Evolutionary conservation across 2,329 filamentous ascomycete genomes (phyloP).

Genomic region (Neonectria sp.): DNA sequence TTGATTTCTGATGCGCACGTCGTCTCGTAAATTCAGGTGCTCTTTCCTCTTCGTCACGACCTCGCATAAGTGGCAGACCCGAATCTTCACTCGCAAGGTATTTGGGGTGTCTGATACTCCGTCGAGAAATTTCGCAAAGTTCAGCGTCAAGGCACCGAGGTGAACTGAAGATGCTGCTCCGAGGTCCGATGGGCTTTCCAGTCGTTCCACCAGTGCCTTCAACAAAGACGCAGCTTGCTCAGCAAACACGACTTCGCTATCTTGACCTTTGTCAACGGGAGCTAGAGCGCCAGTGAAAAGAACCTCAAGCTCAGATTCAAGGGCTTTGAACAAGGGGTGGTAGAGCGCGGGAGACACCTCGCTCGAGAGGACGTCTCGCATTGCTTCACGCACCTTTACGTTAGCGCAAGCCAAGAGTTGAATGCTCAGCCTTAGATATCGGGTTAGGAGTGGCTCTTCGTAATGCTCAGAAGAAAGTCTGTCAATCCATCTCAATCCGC

Average conservation of each 20-base stretch:
- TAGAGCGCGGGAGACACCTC: conserved; percentile 75
- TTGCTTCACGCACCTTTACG: conserved; percentile 76
- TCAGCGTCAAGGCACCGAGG: conserved; percentile 74
- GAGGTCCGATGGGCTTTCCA: conserved; percentile 75
- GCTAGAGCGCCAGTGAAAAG: conserved; percentile 72
- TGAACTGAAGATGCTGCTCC: conserved; percentile 75
- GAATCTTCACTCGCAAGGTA: conserved; percentile 76
- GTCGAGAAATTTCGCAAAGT: conserved; percentile 77
- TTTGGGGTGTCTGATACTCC: conserved; percentile 69
- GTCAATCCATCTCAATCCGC: conserved; percentile 76
- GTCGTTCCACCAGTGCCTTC: conserved; percentile 73
- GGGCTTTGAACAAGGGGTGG: conserved; percentile 74
- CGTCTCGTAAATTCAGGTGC: conserved; percentile 77
- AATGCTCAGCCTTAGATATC: conserved; percentile 75
- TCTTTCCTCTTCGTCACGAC: conserved; percentile 77
- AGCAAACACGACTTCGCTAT: conserved; percentile 76
- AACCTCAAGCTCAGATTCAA: conserved; percentile 75
- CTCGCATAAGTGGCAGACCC: conserved; percentile 78
- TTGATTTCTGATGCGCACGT: conserved; percentile 78
- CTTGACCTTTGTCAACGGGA: conserved; percentile 66
- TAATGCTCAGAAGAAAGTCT: conserved; percentile 70
- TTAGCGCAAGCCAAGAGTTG: conserved; percentile 76
- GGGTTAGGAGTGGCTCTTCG: conserved; percentile 72
- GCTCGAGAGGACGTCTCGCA: conserved; percentile 75
- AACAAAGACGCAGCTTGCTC: conserved; percentile 77